Base-by-base conservation (phyloP, 163 green algal species). In the Volvox carteri region DNA sequence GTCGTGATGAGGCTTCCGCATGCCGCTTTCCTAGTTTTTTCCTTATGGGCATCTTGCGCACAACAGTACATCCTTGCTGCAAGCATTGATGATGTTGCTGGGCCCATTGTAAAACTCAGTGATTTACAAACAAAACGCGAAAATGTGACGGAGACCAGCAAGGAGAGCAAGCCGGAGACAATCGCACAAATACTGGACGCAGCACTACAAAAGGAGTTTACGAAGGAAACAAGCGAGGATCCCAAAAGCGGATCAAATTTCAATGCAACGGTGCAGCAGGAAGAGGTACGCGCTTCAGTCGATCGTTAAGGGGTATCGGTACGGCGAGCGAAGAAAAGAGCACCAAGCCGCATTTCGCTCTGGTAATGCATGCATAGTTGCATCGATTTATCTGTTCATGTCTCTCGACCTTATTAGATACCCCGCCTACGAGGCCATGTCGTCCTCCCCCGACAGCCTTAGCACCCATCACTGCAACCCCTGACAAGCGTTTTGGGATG, bases 151-250 rank as follows among this genome's bases (percentile, higher is more conserved):
- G 23, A 28, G 19, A 28, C 16, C 11, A 73, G 16, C 0, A 86
- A 52, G 21, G 23, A 33, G 4, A 60, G 6, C 30, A 52, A 84
- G 19, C 39, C 70, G 1, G 84, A 76, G 18, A 90, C 86, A 0
- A 70, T 90, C 18, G 77, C 77, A 11, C 75, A 95, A 78, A 84
- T 93, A 16, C 44, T 97, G 28, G 95, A 96, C 62, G 92, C 94
- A 16, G 93, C 91, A 0, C 78, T 97, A 46, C 91, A 95, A 41
- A 90, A 96, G 84, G 95, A 96, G 72, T 97, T 96, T 41, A 90
- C 74, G 7, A 52, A 94, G 41, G 93, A 94, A 70, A 93, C 92
- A 19, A 91, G 92, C 35, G 85, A 94, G 54, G 91, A 95, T 85
- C 62, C 88, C 16, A 93, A 90, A 42, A 88, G 93, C 35, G 95